Evolutionary conservation across 306 rosid genomes (phyloP), one percentile per base, ranked within the genome.

Genomic region (Dryas drummondii): DNA sequence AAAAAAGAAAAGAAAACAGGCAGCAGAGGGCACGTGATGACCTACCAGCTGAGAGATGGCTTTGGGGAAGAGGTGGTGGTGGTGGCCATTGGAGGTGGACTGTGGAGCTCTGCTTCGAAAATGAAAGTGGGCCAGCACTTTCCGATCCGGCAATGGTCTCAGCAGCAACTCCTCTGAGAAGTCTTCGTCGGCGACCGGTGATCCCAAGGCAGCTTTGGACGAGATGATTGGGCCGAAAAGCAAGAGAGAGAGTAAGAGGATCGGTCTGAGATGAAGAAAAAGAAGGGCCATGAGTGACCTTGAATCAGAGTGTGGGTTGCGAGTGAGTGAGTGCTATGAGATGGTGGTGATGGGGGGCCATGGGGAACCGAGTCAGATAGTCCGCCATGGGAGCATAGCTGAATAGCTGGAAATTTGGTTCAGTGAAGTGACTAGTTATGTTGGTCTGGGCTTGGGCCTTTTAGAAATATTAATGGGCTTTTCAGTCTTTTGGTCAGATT

Each of bases 21-120:
- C 19, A 60, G 66, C 37, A 32, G 37, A 32, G 53, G 70, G 74
- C 26, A 22, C 11, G 71, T 13, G 63, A 71, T 27, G 54, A 54
- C 64, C 11, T 75, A 94, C 97, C 97, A 94, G 85, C 78, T 94
- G 97, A 81, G 99, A 85, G 40, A 94, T 85, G 54, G 96, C 90
- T 88, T 94, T 94, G 51, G 99, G 97, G 79, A 94, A 94, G 61
- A 94, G 85, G n/a, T 87, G 97, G 79, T 94, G 97, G 74, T 94
- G 96, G 80, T 81, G 93, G 19, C 92, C 91, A 81, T 80, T 80
- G 57, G 84, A 37, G 81, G 70, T 66, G 45, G 76, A 58, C 12
- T 81, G 82, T 22, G 93, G 84, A 76, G 96, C 91, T 77, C 80
- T 85, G 79, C 72, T 88, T 69, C 81, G 85, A 82, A 94, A 92